Percentiles rank a stretch among this genome's conserved stretches.
phyloP scores from a whole-genome alignment of 495 filamentous ascomycete species.

The Penicillium malachiteum region DNA sequence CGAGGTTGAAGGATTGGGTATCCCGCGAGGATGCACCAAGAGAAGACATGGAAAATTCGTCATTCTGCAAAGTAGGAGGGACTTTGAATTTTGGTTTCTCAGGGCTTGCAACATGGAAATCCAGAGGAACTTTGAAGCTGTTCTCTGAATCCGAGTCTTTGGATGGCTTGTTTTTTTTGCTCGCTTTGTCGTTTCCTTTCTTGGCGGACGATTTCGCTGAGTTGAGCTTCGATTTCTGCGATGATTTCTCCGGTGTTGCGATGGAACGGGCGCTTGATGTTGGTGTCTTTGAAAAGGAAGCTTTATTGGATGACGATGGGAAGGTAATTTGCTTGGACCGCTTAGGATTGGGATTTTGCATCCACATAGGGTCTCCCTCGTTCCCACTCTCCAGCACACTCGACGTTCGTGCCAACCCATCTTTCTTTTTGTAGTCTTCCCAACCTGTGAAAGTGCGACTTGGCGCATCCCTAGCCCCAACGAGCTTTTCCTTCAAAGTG shows the following conservation, averaged over 20 bases:
- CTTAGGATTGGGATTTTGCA: constrained; percentile 20
- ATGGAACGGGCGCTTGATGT: constrained; percentile 17
- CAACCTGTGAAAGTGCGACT: too few relatives aligned
- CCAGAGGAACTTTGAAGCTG: constrained; percentile 30
- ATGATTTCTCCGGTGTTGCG: constrained; percentile 11
- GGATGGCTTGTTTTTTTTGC: background rate
- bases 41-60: constrained; percentile 25
- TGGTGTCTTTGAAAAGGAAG: constrained; percentile 8
- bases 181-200: constrained; percentile 1
- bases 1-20: background rate
- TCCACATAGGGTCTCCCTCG: constrained; percentile 15
- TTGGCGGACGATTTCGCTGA: background rate
- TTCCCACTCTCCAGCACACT: constrained; percentile 10
- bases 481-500: constrained; percentile 1
- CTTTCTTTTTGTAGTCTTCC: background rate
- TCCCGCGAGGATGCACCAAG: constrained; percentile 15
- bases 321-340: background rate
- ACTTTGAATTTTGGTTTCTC: constrained; percentile 26
- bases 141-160: constrained; percentile 12
- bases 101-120: constrained; percentile 22
- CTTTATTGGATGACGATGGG: constrained; percentile 15
- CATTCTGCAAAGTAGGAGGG: constrained; percentile 19
- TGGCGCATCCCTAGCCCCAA: background rate
- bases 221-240: background rate
- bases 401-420: constrained; percentile 4